A percentile compares a stretch with the other conserved stretches of the same genome.
Evolutionary conservation across 1,284 basidiomycete species (phyloP).

Genomic region (Amylostereum areolatum): DNA sequence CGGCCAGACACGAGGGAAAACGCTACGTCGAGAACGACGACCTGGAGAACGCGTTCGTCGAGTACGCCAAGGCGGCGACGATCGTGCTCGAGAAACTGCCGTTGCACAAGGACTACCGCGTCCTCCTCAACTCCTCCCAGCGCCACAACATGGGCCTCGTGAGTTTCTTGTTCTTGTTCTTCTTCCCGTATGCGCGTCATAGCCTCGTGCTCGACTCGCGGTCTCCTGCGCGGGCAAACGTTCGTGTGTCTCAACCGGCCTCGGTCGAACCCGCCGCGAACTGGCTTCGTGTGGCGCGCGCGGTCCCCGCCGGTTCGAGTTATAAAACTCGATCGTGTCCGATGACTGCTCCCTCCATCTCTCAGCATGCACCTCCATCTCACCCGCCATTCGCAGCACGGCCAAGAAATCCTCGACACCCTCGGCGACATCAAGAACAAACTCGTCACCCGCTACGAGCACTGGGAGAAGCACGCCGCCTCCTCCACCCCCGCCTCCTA

Average conservation of each 20-base stretch:
- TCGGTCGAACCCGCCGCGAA: too few species aligned
- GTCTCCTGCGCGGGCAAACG: too few species aligned
- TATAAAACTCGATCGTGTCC: too few species aligned
- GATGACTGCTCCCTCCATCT: too few species aligned
- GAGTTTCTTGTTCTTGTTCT: constrained; percentile 23
- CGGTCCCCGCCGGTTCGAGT: too few species aligned
- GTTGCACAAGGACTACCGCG: constrained; percentile 45
- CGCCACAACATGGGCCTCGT: constrained; percentile 50
- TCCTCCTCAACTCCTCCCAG: constrained; percentile 38
- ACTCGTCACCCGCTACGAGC: constrained; percentile 30
- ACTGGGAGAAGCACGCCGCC: constrained; percentile 19
- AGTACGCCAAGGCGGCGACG: constrained; percentile 55
- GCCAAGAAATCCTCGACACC: constrained; percentile 53
- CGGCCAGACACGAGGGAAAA: constrained; percentile 41
- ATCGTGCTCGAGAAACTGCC: constrained; percentile 60
- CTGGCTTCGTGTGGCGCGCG: too few species aligned
- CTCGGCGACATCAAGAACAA: constrained; percentile 28
- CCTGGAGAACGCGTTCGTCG: constrained; percentile 51
- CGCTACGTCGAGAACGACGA: constrained; percentile 36
- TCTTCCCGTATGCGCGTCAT: too few species aligned
- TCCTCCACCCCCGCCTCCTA: constrained; percentile 2
- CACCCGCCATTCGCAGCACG: constrained; percentile 41
- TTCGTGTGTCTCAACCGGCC: too few species aligned
- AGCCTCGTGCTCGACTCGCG: too few species aligned
- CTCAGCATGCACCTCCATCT: neutral